phyloP scores from a whole-genome alignment of 1,284 basidiomycete species.

The Sphagnurus paluster region DNA sequence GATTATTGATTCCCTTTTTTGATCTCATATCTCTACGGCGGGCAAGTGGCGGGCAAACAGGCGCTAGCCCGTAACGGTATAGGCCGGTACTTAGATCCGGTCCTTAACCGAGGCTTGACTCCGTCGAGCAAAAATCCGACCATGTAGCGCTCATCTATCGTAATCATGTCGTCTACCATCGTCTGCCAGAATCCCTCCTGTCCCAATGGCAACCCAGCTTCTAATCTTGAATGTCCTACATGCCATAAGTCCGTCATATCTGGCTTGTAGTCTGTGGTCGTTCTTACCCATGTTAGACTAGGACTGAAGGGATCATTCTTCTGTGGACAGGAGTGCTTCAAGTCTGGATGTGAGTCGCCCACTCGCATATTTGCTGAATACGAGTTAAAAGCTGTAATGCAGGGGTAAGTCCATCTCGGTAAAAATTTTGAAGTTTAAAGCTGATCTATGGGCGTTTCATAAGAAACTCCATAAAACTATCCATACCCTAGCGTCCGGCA shows the following conservation, averaged over 20 bases:
- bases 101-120: too few relatives aligned
- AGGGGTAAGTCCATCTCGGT: conserved; percentile 23
- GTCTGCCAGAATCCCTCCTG: conserved; percentile 69
- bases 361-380: conserved; percentile 1
- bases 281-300: conserved; percentile 45
- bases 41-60: too few relatives aligned
- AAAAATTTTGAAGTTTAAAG: not conserved
- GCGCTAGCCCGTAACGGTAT: too few relatives aligned
- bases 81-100: too few relatives aligned
- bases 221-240: conserved; percentile 78
- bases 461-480: conserved; percentile 81
- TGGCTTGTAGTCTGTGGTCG: conserved; percentile 6
- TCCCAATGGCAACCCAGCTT: conserved; percentile 74
- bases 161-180: conserved; percentile 27
- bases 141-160: too few relatives aligned
- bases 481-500: conserved; percentile 54
- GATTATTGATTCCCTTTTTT: too few relatives aligned
- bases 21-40: too few relatives aligned
- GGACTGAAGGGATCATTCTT: conserved; percentile 83
- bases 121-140: too few relatives aligned
- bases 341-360: conserved; percentile 66
- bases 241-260: conserved; percentile 73
- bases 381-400: conserved; percentile 5
- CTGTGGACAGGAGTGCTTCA: conserved; percentile 86
- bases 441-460: conserved; percentile 4